These are phyloP conservation scores for Pythium vanterpoolii DNA, from an alignment of 352 stramenopile species.

Conservation along the genomic window DNA sequence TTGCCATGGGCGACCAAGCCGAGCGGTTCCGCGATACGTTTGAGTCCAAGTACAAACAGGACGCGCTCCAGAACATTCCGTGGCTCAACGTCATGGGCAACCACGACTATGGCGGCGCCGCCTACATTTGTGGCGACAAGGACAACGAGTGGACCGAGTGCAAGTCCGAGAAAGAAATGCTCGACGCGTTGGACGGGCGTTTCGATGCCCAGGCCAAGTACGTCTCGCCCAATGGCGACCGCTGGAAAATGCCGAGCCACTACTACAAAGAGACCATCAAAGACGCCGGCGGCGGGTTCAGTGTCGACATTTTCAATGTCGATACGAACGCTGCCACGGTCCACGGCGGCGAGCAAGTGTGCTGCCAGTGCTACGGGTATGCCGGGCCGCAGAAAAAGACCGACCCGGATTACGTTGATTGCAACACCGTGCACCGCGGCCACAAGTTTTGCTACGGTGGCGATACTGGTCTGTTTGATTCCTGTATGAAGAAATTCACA, in stretches of 20 bases:
- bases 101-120: slow-evolving; percentile 76
- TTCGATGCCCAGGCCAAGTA: slow-evolving; percentile 63
- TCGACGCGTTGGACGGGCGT: slow-evolving; percentile 45
- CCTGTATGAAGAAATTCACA: slow-evolving; percentile 60
- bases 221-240: slow-evolving; percentile 67
- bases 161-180: slow-evolving; percentile 40
- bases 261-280: slow-evolving; percentile 66
- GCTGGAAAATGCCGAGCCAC: slow-evolving; percentile 67
- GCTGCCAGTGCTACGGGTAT: slow-evolving; percentile 85
- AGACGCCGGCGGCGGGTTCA: slow-evolving; percentile 40
- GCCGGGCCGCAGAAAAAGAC: slow-evolving; percentile 21
- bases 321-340: slow-evolving; percentile 64
- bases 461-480: slow-evolving; percentile 48
- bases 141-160: slow-evolving; percentile 39
- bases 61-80: slow-evolving; percentile 47
- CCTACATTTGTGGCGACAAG: slow-evolving; percentile 57
- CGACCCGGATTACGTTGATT: slow-evolving; percentile 27
- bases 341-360: slow-evolving; percentile 70
- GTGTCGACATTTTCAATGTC: slow-evolving; percentile 74
- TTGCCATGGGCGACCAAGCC: slow-evolving; percentile 44
- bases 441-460: slow-evolving; percentile 57
- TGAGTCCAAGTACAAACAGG: slow-evolving; percentile 55
- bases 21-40: slow-evolving; percentile 70
- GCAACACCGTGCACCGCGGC: slow-evolving; percentile 47
- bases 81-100: slow-evolving; percentile 81